Percentiles rank a stretch among this genome's conserved stretches.
Conservation (phyloP, 1,139 yeast genomes). For the Suhomyces choctaworum region DNA sequence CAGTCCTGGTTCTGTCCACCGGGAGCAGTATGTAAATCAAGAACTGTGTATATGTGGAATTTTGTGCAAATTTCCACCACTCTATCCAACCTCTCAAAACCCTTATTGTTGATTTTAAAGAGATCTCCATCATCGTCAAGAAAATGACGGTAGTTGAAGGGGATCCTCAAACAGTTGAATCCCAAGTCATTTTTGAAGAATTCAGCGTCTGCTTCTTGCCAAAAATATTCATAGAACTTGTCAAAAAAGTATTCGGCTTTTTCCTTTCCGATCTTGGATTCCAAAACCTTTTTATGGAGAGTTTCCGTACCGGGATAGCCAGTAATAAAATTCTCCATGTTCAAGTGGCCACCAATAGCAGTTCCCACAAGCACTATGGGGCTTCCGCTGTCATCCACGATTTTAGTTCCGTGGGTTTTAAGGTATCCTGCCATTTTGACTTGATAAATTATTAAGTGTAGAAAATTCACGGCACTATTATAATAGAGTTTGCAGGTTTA, state of each 20-base stretch:
- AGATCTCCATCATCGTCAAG: conserved; percentile 41
- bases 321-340: conserved; percentile 53
- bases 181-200: conserved; percentile 39
- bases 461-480: background rate
- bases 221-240: conserved; percentile 48
- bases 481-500: too few relatives aligned
- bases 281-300: conserved; percentile 41
- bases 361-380: conserved; percentile 40
- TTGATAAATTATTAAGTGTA: background rate
- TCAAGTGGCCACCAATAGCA: conserved; percentile 48
- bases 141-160: conserved; percentile 50
- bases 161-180: conserved; percentile 46
- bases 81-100: conserved; percentile 42
- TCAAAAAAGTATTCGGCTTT: conserved; percentile 47
- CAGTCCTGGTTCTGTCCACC: conserved; percentile 54
- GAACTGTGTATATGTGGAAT: conserved; percentile 42
- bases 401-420: conserved; percentile 37
- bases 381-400: conserved; percentile 36
- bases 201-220: conserved; percentile 46
- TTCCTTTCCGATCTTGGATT: conserved; percentile 38
- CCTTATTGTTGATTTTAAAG: conserved; percentile 36
- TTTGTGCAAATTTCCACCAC: conserved; percentile 40
- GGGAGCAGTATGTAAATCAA: conserved; percentile 48
- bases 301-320: conserved; percentile 52
- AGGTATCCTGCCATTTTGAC: conserved; percentile 18